Percentiles rank a stretch among this genome's conserved stretches.
Conservation (phyloP, 495 filamentous ascomycete genomes). For the Aspergillus mulundensis region DNA sequence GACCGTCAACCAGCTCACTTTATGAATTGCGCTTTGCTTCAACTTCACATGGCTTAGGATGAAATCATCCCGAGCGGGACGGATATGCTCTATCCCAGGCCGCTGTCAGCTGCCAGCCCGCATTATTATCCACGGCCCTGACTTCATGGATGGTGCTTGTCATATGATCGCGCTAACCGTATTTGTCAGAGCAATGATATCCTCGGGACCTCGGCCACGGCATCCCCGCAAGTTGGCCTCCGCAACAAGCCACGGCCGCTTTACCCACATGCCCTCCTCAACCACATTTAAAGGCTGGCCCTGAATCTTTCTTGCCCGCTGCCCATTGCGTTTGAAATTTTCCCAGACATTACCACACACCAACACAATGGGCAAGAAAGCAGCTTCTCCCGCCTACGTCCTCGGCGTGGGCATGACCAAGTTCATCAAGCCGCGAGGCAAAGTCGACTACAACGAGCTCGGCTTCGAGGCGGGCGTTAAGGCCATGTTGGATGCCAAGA, state of each 20-base stretch:
- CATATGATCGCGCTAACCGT: slow-evolving; percentile 5
- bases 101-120: too few species aligned
- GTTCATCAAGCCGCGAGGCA: slow-evolving; percentile 96
- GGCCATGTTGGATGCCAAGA: slow-evolving; percentile 89
- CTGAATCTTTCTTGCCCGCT: not conserved
- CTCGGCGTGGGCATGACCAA: slow-evolving; percentile 98
- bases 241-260: slow-evolving; percentile 9
- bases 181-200: slow-evolving; percentile 1
- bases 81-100: too few species aligned
- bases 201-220: slow-evolving; percentile 26
- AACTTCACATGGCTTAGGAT: slow-evolving; percentile 7
- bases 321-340: not conserved
- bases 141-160: not conserved
- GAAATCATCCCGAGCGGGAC: too few species aligned
- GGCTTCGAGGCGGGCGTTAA: slow-evolving; percentile 96
- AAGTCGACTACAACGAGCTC: slow-evolving; percentile 63
- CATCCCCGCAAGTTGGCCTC: slow-evolving; percentile 22
- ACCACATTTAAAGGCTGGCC: not conserved
- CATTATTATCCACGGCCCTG: too few species aligned
- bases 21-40: not conserved
- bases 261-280: slow-evolving; percentile 9
- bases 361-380: slow-evolving; percentile 46
- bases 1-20: not conserved
- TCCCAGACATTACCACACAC: not conserved
- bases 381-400: slow-evolving; percentile 66